Evolutionary conservation across 2,329 filamentous ascomycete genomes (phyloP).

Genomic region (Aplosporella prunicola): DNA sequence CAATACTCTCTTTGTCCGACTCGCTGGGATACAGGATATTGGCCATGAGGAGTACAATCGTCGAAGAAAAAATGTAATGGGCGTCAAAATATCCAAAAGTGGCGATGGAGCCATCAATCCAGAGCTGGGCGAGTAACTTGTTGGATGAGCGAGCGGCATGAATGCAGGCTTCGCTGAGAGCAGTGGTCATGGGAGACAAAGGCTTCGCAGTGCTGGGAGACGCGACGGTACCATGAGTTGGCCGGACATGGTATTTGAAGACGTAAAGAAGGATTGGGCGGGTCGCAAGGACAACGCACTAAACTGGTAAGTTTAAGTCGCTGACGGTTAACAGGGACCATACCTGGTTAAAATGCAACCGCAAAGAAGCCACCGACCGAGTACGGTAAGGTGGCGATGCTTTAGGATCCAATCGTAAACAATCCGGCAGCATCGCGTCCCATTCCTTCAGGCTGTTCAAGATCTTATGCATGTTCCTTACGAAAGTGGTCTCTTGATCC

Average conservation of each 20-base stretch:
- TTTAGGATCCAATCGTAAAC: constrained; percentile 24
- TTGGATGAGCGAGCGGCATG: constrained; percentile 18
- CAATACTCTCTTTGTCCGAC: constrained; percentile 16
- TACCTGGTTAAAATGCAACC: constrained; percentile 11
- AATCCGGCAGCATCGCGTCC: constrained; percentile 29
- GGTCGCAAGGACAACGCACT: constrained; percentile 33
- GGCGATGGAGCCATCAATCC: constrained; percentile 19
- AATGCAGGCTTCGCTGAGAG: constrained; percentile 23
- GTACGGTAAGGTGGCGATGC: constrained; percentile 16
- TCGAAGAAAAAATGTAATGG: constrained; percentile 20
- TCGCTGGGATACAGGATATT: constrained; percentile 17
- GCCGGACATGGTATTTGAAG: constrained; percentile 18
- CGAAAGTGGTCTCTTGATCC: constrained; percentile 14
- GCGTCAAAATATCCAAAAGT: constrained; percentile 22
- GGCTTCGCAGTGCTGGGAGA: constrained; percentile 11
- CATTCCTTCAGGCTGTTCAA: constrained; percentile 30
- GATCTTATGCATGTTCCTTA: constrained; percentile 32
- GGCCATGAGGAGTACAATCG: constrained; percentile 18
- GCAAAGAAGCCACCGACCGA: constrained; percentile 5
- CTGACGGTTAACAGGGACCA: not conserved
- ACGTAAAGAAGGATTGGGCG: constrained; percentile 32
- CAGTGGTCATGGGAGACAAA: constrained; percentile 22
- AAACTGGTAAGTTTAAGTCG: constrained; percentile 6
- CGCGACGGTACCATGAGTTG: constrained; percentile 5
- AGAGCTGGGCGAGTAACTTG: constrained; percentile 19